Percentiles rank a stretch among this genome's conserved stretches.
phyloP scores from a whole-genome alignment of 176 grass and related monocot genomes.

The Cocos nucifera region DNA sequence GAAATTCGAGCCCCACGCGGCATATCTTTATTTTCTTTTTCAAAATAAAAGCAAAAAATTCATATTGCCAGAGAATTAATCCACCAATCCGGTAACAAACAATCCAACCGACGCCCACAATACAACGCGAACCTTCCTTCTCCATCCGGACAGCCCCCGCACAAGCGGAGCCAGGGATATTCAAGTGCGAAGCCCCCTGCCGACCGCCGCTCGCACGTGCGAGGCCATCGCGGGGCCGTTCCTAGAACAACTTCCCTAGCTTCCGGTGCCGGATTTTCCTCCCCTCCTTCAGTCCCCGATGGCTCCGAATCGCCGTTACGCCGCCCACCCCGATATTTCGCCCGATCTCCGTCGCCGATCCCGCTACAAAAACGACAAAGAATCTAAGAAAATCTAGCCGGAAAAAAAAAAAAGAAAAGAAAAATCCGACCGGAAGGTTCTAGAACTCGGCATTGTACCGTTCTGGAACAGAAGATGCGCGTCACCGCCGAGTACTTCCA shows the following conservation, averaged over 20 bases:
- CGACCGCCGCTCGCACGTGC: too few species aligned
- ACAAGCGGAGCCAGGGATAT: too few species aligned
- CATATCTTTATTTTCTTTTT: too few species aligned
- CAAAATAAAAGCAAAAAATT: too few species aligned
- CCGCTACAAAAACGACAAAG: constrained; percentile 4
- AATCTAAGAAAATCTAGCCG: not conserved
- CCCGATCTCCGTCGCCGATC: constrained; percentile 12
- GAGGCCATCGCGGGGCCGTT: not conserved
- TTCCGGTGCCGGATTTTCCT: constrained; percentile 26
- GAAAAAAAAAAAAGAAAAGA: not conserved
- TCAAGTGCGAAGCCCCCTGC: too few species aligned
- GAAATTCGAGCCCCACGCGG: too few species aligned
- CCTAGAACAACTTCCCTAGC: not conserved
- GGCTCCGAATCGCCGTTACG: constrained; percentile 2
- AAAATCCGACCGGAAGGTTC: not conserved
- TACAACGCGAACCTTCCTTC: too few species aligned
- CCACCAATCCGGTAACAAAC: too few species aligned
- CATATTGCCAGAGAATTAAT: too few species aligned
- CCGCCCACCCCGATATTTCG: constrained; percentile 5
- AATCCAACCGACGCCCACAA: too few species aligned
- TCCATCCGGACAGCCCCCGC: too few species aligned
- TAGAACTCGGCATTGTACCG: not conserved
- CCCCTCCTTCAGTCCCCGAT: constrained; percentile 47
- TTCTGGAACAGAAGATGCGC: not conserved
- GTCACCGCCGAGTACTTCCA: not conserved